Conservation (phyloP, 1,284 basidiomycete species). For the Erythrobasidium hasegawianum region DNA sequence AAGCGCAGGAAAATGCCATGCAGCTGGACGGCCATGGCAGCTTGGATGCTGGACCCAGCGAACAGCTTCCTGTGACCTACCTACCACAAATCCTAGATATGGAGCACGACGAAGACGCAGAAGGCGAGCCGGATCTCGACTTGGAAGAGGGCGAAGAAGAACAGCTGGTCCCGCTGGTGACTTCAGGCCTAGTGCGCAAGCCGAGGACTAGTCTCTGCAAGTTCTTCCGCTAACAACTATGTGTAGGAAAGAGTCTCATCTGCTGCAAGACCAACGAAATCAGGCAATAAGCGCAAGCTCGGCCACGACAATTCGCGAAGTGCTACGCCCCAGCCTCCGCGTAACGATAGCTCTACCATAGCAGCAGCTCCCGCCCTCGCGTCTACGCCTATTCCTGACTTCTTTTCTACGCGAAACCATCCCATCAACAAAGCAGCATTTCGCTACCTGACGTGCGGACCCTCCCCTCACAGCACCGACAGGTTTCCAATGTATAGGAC, state of each 20-base stretch:
- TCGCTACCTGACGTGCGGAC: slow-evolving; percentile 74
- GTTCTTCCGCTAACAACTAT: background rate
- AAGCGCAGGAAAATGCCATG: too few relatives aligned
- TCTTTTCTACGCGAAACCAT: slow-evolving; percentile 46
- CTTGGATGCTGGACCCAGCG: too few relatives aligned
- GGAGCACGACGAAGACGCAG: too few relatives aligned
- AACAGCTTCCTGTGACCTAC: too few relatives aligned
- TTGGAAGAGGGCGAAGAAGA: too few relatives aligned
- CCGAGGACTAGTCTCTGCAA: too few relatives aligned
- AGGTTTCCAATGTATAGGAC: slow-evolving; percentile 62
- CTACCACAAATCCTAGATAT: too few relatives aligned
- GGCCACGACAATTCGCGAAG: slow-evolving; percentile 1
- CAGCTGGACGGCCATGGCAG: too few relatives aligned
- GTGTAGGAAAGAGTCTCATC: slow-evolving; percentile 19
- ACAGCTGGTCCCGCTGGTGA: too few relatives aligned
- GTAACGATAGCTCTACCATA: slow-evolving; percentile 10
- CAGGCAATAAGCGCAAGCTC: slow-evolving; percentile 21
- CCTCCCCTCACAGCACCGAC: slow-evolving; percentile 47
- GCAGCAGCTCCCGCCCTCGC: slow-evolving; percentile 22
- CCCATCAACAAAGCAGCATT: slow-evolving; percentile 63
- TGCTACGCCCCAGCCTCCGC: slow-evolving; percentile 2
- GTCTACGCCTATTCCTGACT: slow-evolving; percentile 23
- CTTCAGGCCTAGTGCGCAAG: too few relatives aligned
- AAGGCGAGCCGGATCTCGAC: too few relatives aligned
- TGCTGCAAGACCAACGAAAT: background rate